A percentile compares a stretch with the other conserved stretches of the same genome.
Conservation (phyloP, 495 filamentous ascomycete genomes). For the Astrothelium subdiscretum region DNA sequence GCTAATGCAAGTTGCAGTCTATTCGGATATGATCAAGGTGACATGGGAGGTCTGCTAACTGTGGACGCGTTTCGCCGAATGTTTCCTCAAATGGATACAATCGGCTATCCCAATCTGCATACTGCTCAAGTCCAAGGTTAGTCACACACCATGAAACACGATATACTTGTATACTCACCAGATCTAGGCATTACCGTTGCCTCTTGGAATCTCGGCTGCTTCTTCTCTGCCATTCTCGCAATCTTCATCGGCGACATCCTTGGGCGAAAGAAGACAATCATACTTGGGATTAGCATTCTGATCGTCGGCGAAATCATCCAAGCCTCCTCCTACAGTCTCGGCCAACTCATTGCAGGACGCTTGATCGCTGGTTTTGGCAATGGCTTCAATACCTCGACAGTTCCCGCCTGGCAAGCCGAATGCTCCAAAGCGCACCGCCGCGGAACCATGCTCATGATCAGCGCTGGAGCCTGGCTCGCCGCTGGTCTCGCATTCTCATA, state of each 20-base stretch:
- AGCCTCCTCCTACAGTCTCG: conserved; percentile 43
- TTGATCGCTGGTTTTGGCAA: conserved; percentile 57
- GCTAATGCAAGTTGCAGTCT: conserved; percentile 8
- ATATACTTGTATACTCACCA: conserved; percentile 20
- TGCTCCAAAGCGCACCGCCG: conserved; percentile 61
- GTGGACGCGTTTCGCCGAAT: conserved; percentile 10
- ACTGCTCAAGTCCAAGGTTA: not conserved
- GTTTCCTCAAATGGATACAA: conserved; percentile 18
- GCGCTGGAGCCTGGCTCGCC: conserved; percentile 58
- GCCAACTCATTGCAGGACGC: conserved; percentile 54
- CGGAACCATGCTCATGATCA: conserved; percentile 68
- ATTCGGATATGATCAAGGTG: conserved; percentile 22
- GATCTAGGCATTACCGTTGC: conserved; percentile 27
- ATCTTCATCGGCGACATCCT: conserved; percentile 61
- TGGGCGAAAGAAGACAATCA: conserved; percentile 58
- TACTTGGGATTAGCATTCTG: conserved; percentile 59
- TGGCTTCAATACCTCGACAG: conserved; percentile 54
- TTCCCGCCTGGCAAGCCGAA: conserved; percentile 72
- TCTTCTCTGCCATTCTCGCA: conserved; percentile 51
- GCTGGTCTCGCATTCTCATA: conserved; percentile 61
- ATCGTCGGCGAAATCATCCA: conserved; percentile 57
- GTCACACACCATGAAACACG: not conserved
- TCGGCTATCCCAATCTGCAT: not conserved
- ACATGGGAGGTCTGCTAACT: conserved; percentile 15
- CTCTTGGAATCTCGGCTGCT: conserved; percentile 66